Percentiles rank a stretch among this genome's conserved stretches.
These are phyloP conservation scores for Candida taoyuanica DNA, from an alignment of 805 yeast genomes.

Conservation along the genomic window DNA sequence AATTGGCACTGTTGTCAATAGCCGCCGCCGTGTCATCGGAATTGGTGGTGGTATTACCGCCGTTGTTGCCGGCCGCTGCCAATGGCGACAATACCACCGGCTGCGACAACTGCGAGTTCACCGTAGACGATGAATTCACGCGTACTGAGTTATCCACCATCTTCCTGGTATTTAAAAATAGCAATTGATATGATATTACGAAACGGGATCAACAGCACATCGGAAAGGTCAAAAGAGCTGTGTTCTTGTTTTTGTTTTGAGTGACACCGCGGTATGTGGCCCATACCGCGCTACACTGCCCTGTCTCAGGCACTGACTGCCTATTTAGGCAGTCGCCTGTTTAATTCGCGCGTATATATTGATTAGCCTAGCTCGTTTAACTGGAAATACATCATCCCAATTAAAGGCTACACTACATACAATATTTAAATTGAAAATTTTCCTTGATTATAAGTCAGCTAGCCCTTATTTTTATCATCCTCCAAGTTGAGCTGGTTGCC, in stretches of 20 bases:
- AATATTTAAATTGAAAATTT: too few species aligned
- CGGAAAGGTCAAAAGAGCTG: too few species aligned
- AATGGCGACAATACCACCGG: conserved; percentile 4
- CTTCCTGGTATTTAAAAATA: too few species aligned
- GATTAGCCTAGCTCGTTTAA: too few species aligned
- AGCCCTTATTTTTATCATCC: conserved; percentile 35
- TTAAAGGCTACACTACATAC: too few species aligned
- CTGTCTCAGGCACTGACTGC: conserved; percentile 1
- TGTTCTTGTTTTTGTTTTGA: conserved; percentile 6
- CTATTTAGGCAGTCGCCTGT: not conserved
- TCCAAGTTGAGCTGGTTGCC: conserved; percentile 52
- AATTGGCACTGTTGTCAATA: conserved; percentile 1
- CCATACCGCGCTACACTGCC: conserved; percentile 2
- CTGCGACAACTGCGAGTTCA: conserved; percentile 8
- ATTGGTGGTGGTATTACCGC: conserved; percentile 1
- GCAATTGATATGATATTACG: too few species aligned
- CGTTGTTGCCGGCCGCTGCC: not conserved
- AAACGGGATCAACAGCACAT: too few species aligned
- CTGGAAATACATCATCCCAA: too few species aligned
- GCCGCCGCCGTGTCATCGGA: conserved; percentile 1
- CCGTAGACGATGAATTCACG: conserved; percentile 6
- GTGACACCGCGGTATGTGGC: conserved; percentile 5
- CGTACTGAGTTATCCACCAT: conserved; percentile 4
- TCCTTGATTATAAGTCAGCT: too few species aligned
- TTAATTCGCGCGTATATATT: conserved; percentile 1